Evolutionary conservation across 148 eudicot genomes (phyloP), one percentile per base, ranked within the genome.

Genomic region (Diospyros lotus): DNA sequence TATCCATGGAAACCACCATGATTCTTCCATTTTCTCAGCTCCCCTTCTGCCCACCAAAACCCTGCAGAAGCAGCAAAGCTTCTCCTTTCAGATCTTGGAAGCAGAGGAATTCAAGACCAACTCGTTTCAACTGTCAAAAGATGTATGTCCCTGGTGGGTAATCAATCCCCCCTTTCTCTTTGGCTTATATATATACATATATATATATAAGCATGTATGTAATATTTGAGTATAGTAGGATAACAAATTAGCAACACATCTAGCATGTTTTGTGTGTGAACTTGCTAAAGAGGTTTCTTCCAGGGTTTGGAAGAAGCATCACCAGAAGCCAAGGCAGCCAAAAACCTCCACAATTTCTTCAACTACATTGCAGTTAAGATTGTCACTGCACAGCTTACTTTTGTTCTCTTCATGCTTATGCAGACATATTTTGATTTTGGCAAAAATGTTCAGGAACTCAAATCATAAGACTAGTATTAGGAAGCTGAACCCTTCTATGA

Each of bases 141-240:
- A 94, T 94, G 98, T 90, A 76, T 83, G 98, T 94, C 55, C 96
- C 97, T 10, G 98, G 98, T 94, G 78, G 66, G 88, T 85, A 42
- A 51, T 67, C 51, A 11, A 41, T 63, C 71, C 63, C 50, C 66
- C 64, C 63, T 15, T 74, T 1, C 59, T 65, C 69, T 39, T 18
- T 14, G 3, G 44, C 38, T 6, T 45, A 48, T 75, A 38, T 56
- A 67, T 28, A 64, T 38, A 63, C n/a, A 39, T 13, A 64, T 52
- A 18, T 54, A 41, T 53, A n/a, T 18, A 17, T 28, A 8, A 62
- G 41, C 1, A 42, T 17, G 5, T 59, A 15, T 45, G 6, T 9
- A 50, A 0, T n/a, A n/a, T n/a, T n/a, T n/a, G n/a, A n/a, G n/a
- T n/a, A n/a, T n/a, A n/a, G n/a, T n/a, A n/a, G n/a, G n/a, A n/a